Conservation (phyloP, 768 basidiomycete species). For the Lentinula sp. region DNA sequence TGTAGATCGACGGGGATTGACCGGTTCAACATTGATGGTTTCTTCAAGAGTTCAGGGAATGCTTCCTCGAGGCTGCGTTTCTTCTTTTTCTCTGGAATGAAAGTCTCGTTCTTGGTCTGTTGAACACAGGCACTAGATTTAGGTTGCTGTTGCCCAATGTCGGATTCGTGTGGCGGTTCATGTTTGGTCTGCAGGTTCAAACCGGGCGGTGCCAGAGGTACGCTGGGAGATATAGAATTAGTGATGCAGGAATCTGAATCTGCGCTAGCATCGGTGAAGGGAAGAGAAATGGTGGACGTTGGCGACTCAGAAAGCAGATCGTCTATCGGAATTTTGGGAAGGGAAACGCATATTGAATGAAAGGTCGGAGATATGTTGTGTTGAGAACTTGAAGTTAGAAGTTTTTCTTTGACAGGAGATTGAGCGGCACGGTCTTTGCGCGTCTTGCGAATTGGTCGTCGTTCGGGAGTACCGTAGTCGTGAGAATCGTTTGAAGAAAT, state of each 20-base stretch:
- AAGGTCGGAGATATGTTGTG: neutral
- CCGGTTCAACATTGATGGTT: neutral
- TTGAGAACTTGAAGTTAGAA: neutral
- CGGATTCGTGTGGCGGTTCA: neutral
- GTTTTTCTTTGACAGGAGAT: neutral
- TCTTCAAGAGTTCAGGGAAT: neutral
- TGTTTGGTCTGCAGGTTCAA: neutral
- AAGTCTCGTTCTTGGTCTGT: neutral
- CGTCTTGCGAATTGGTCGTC: constrained; percentile 3
- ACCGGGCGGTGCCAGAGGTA: neutral
- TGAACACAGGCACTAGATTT: neutral
- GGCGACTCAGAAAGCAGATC: neutral
- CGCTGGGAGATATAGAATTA: neutral
- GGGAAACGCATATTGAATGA: neutral
- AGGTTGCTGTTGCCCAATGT: neutral
- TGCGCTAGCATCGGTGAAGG: neutral
- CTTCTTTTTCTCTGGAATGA: neutral
- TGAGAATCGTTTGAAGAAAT: neutral
- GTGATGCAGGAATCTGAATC: neutral
- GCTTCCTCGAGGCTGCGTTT: constrained; percentile 5
- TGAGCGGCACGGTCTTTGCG: neutral
- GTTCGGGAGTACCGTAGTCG: constrained; percentile 5
- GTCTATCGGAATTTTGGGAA: neutral
- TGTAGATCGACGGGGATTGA: neutral
- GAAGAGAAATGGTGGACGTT: neutral